Conservation (phyloP, 2,329 filamentous ascomycete species). For the Penicillium sp. region DNA sequence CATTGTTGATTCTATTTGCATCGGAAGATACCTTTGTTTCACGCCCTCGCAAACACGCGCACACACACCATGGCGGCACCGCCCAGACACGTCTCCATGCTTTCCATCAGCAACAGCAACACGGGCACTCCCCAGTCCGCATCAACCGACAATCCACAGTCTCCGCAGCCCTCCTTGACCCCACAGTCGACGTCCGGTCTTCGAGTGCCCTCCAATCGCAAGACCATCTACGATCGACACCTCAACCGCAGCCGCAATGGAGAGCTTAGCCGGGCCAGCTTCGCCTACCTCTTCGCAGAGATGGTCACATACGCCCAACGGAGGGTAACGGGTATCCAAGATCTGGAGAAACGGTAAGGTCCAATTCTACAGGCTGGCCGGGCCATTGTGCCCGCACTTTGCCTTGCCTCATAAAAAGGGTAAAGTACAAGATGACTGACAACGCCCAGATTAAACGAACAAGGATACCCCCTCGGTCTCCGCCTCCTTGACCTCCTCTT, state of each 20-base stretch:
- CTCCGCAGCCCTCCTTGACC: conserved; percentile 52
- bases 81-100: conserved; percentile 36
- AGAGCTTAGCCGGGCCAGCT: conserved; percentile 89
- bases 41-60: not conserved
- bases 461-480: conserved; percentile 91
- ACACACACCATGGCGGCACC: conserved; percentile 33
- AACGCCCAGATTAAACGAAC: conserved; percentile 72
- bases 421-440: not conserved
- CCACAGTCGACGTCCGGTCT: conserved; percentile 60
- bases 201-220: conserved; percentile 87
- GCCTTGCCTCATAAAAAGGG: not conserved
- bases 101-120: conserved; percentile 40
- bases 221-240: conserved; percentile 97
- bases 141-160: conserved; percentile 30
- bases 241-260: conserved; percentile 86
- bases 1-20: conserved; percentile 1
- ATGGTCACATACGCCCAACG: conserved; percentile 96
- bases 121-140: conserved; percentile 24
- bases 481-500: conserved; percentile 95
- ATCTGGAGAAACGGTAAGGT: conserved; percentile 82
- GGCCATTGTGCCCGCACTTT: not conserved
- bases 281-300: conserved; percentile 94
- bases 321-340: conserved; percentile 87
- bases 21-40: not conserved
- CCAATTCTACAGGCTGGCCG: not conserved